Evolutionary conservation across 208 protist genomes (phyloP).

Genomic region (Crithidia brevicula): DNA sequence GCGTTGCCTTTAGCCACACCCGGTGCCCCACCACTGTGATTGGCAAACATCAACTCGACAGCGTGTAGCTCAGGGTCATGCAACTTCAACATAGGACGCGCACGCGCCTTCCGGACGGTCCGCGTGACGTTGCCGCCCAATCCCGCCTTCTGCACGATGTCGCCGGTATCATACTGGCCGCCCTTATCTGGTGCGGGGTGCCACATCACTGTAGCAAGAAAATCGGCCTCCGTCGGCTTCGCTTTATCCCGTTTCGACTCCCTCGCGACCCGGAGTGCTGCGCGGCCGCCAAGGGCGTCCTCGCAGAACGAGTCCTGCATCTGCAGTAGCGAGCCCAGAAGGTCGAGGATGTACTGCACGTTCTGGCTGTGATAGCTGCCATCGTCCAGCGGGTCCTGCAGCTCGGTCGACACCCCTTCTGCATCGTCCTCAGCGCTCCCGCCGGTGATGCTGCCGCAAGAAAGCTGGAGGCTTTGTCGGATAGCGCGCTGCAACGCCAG

Average conservation of each 20-base stretch:
- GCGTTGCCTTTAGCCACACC: too few relatives aligned
- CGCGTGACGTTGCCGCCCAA: slow-evolving; percentile 10
- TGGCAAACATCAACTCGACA: slow-evolving; percentile 32
- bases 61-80: slow-evolving; percentile 29
- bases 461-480: slow-evolving; percentile 21
- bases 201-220: slow-evolving; percentile 26
- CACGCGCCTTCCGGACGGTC: neutral
- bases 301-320: slow-evolving; percentile 27
- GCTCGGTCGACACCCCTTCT: slow-evolving; percentile 17
- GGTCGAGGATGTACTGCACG: slow-evolving; percentile 63
- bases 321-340: slow-evolving; percentile 56
- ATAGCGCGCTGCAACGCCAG: slow-evolving; percentile 32
- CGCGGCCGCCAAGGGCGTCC: slow-evolving; percentile 9
- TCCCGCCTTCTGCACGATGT: neutral
- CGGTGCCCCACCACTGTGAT: neutral
- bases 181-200: slow-evolving; percentile 9
- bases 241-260: neutral
- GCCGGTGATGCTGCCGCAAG: neutral
- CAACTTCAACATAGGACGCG: slow-evolving; percentile 17
- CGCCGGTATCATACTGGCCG: slow-evolving; percentile 4
- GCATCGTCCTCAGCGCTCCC: neutral
- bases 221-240: slow-evolving; percentile 15
- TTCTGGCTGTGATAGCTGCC: slow-evolving; percentile 67
- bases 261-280: neutral
- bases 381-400: slow-evolving; percentile 49